Evolutionary conservation across 768 basidiomycete species (phyloP), one percentile per base, ranked within the genome.

Genomic region (Udeniomyces megalosporus): DNA sequence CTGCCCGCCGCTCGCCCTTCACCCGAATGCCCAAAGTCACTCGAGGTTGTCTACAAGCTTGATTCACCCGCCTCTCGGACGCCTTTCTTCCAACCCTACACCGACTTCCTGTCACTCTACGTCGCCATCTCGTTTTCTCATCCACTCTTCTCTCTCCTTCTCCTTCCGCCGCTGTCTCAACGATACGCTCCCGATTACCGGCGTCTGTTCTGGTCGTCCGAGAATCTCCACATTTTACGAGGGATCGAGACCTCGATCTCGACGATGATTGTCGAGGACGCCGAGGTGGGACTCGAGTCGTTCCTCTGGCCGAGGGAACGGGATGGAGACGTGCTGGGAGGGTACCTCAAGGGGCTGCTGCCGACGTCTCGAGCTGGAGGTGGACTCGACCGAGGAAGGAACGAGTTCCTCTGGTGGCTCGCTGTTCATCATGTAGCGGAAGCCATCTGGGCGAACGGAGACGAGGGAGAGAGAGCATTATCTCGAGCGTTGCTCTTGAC

Each of bases 1-100:
- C n/a, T 17, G 47, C 38, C 31, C 0, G 14, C 28, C 60, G 32
- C 49, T 11, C 44, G 10, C 58, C 20, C 47, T 20, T 51, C 29
- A 32, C 67, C 10, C 64, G 32, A 35, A 51, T 55, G 38, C 56
- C 24, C 71, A 22, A 35, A 55, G 10, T 59, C 67, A 46, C 72
- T 88, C 58, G 85, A 87, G 66, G 67, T 74, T 6, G 81, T 79
- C 2, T 78, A 85, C 2, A 70, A 14, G 75, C 76, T 28, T 83
- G 83, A 71, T 79, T 28, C 31, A 10, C 47, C 42, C 26, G 88
- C n/a, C 82, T 84, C 0, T 65, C 77, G 47, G 24, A 45, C 83
- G 0, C 88, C 91, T 0, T 96, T 96, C 77, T 95, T 82, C 76
- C 90, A 93, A 71, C 88, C 85, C 69, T 97, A 90, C 75, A 85